phyloP scores from a whole-genome alignment of 768 basidiomycete genomes.

The Collybia nuda region DNA sequence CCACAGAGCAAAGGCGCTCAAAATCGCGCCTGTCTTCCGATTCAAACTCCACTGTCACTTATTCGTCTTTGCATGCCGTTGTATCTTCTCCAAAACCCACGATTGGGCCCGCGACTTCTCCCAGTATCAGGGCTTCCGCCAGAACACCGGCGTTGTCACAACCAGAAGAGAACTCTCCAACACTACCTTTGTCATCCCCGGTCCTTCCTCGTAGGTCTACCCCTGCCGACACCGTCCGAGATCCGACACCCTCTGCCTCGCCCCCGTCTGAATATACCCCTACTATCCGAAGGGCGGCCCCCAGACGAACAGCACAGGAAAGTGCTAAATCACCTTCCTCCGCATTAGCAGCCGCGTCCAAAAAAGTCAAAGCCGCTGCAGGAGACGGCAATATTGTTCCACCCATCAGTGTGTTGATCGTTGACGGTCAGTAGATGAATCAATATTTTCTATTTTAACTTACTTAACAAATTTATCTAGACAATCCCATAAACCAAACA shows the following conservation, averaged over 20 bases:
- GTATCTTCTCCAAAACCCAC: constrained; percentile 13
- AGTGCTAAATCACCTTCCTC: constrained; percentile 14
- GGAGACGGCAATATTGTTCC: constrained; percentile 80
- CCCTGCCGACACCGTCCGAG: neutral
- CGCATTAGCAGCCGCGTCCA: constrained; percentile 32
- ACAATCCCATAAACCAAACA: constrained; percentile 98
- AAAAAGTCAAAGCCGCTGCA: constrained; percentile 46
- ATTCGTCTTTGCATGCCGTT: constrained; percentile 34
- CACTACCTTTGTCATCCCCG: neutral
- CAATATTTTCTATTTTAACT: neutral
- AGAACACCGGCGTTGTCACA: constrained; percentile 5
- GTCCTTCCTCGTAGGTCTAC: constrained; percentile 5
- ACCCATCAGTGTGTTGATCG: constrained; percentile 96
- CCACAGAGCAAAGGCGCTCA: constrained; percentile 22
- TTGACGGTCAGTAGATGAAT: constrained; percentile 71
- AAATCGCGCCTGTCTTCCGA: constrained; percentile 14
- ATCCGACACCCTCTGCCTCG: constrained; percentile 11
- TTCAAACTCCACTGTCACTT: constrained; percentile 20
- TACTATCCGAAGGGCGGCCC: constrained; percentile 5
- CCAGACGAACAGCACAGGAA: constrained; percentile 6
- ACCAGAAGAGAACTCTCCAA: neutral
- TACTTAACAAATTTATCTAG: constrained; percentile 39
- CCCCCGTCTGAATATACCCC: constrained; percentile 10
- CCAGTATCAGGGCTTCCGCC: constrained; percentile 1
- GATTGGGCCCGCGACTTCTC: neutral